These are phyloP conservation scores for Tarenaya hassleriana DNA, from an alignment of 345 rosid species.

Conservation along the genomic window DNA sequence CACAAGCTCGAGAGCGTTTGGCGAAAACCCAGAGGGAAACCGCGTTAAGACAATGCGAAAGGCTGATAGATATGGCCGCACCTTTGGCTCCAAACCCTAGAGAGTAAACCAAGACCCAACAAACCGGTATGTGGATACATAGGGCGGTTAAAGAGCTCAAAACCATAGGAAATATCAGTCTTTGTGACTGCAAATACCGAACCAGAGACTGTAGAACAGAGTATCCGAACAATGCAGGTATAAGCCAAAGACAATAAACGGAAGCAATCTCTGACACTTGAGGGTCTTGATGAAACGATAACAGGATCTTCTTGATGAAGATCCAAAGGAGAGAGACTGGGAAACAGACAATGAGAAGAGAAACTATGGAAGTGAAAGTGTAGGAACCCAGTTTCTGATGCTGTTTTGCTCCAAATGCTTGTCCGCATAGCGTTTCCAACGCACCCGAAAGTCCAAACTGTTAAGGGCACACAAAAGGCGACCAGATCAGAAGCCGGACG, in stretches of 20 bases:
- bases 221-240: slow-evolving; percentile 22
- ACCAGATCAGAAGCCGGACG: too few relatives aligned
- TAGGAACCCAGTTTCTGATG: slow-evolving; percentile 22
- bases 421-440: slow-evolving; percentile 67
- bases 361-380: slow-evolving; percentile 17
- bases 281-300: slow-evolving; percentile 13
- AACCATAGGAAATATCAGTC: slow-evolving; percentile 20
- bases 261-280: slow-evolving; percentile 13
- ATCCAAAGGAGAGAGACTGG: slow-evolving; percentile 21
- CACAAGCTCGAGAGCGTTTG: slow-evolving; percentile 9
- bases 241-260: slow-evolving; percentile 18
- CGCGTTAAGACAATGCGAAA: slow-evolving; percentile 18
- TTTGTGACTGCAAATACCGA: slow-evolving; percentile 22
- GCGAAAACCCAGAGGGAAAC: slow-evolving; percentile 14
- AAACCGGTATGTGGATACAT: slow-evolving; percentile 13
- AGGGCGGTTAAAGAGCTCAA: not conserved
- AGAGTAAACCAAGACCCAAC: slow-evolving; percentile 19
- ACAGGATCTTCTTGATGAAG: slow-evolving; percentile 11
- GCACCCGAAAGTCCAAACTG: slow-evolving; percentile 54
- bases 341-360: slow-evolving; percentile 13
- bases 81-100: slow-evolving; percentile 18
- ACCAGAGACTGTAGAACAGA: slow-evolving; percentile 13
- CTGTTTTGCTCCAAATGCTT: slow-evolving; percentile 61
- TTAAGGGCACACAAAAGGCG: not conserved
- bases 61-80: slow-evolving; percentile 16